Evolutionary conservation across 192 early-diverging fungal species (phyloP), one percentile per base, ranked within the genome.

Genomic region (Dimargaris cristalligena): DNA sequence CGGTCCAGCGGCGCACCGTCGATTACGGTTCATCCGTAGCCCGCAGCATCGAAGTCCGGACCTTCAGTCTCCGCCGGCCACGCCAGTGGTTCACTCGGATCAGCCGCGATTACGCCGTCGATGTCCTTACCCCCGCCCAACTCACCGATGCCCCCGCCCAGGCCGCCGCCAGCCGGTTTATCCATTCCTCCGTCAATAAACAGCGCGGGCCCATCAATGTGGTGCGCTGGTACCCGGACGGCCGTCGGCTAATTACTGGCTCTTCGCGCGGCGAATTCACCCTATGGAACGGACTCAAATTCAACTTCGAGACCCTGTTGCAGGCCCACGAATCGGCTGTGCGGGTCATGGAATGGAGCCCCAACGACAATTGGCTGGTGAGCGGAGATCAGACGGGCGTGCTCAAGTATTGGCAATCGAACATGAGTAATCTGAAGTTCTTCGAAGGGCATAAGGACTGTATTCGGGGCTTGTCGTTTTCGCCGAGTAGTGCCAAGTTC

Each of bases 401-500:
- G 20, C 89, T 99, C 60, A 99, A 99, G 67, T 99, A 97, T 67
- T 99, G 93, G 92, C 88, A 93, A 70, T 85, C 85, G 30, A 97
- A 94, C 62, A 83, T 99, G 80, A 90, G 86, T 66, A 89, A 94
- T 62, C 69, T 98, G 26, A 91, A 96, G 58, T 78, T 82, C 44
- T 80, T 94, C 54, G 72, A 78, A 47, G 95, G 82, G 0, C 95
- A 98, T 66, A 86, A 87, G 63, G 84, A 89, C 67, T 80, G 83
- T 0, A 87, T 96, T 29, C 77, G 92, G n/a, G 92, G 89, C 73
- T 59, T 94, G 41, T 79, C 86, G 69, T 96, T 99, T 80, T 79
- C 89, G 0, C 96, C 96, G 8, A 82, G 86, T 20, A 92, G 96
- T 62, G 78, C 83, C 34, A 88, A 92, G 60, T 97, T 94, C 73